Evolutionary conservation across 352 stramenopile genomes (phyloP).

Genomic region (Phytopythium aichiense): DNA sequence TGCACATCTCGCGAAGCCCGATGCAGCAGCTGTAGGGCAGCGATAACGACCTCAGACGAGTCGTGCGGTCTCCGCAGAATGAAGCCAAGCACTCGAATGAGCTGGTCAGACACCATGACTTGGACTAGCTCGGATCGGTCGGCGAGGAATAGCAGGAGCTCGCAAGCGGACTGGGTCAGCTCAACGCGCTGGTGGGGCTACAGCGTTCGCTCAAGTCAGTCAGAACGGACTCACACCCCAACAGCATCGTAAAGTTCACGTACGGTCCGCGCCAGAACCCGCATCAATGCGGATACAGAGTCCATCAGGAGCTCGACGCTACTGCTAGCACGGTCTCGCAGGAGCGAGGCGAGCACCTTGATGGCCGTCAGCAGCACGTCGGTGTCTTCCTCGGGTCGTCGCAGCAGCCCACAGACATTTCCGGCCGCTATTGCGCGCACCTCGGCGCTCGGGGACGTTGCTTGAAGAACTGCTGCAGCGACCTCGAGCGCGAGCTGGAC

Average conservation of each 20-base stretch:
- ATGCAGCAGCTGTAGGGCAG: slow-evolving; percentile 30
- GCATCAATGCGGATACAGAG: not conserved
- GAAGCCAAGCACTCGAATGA: not conserved
- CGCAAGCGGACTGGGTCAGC: not conserved
- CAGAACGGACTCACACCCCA: no score
- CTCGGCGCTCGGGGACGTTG: no score
- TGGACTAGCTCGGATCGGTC: not conserved
- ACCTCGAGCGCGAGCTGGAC: not conserved
- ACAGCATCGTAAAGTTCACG: not conserved
- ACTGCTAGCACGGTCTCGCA: not conserved
- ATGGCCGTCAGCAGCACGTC: not conserved
- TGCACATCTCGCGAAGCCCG: slow-evolving; percentile 29
- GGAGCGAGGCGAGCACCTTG: not conserved
- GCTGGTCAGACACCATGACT: not conserved
- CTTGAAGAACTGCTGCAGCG: not conserved
- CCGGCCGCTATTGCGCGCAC: not conserved
- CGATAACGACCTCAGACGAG: not conserved
- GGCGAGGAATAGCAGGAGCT: not conserved
- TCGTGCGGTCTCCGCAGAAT: slow-evolving; percentile 1
- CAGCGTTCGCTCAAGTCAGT: no score
- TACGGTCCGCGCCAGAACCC: not conserved
- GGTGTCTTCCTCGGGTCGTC: not conserved
- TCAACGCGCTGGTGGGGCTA: not conserved
- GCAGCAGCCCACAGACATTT: not conserved
- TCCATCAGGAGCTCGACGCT: not conserved